Conservation (phyloP, 2,329 filamentous ascomycete genomes). For the Coleophoma cylindrospora region DNA sequence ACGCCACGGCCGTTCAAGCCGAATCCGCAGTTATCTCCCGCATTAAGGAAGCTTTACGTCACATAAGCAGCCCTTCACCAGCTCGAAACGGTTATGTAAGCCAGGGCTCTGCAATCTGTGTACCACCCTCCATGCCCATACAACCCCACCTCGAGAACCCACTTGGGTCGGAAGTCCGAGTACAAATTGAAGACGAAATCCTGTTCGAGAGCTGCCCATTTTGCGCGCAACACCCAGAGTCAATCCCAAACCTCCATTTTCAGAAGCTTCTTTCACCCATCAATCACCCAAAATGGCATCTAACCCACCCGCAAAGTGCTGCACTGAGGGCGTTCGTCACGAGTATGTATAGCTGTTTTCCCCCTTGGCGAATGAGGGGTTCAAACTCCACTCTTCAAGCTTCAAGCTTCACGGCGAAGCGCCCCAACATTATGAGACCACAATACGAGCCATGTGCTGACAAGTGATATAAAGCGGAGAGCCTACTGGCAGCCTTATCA, state of each 20-base stretch:
- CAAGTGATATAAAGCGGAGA: constrained; percentile 15
- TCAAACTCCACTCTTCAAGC: too few species aligned
- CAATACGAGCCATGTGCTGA: not conserved
- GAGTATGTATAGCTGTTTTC: constrained; percentile 15
- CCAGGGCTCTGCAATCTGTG: too few species aligned
- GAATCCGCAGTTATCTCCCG: not conserved
- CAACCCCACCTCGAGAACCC: not conserved
- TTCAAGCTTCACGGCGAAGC: too few species aligned
- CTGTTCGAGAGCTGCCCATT: too few species aligned
- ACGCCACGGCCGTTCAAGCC: not conserved
- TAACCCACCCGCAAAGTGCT: constrained; percentile 25
- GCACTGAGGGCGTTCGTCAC: constrained; percentile 27
- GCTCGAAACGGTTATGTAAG: not conserved
- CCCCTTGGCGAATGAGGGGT: constrained; percentile 1
- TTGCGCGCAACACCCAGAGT: too few species aligned
- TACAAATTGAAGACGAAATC: not conserved
- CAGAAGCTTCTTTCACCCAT: not conserved
- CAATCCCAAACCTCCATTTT: not conserved
- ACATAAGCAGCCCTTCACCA: not conserved
- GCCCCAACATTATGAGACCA: not conserved
- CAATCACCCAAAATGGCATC: constrained; percentile 23
- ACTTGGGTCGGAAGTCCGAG: not conserved
- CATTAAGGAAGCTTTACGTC: not conserved
- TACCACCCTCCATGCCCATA: too few species aligned
- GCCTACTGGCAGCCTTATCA: constrained; percentile 21